phyloP scores from a whole-genome alignment of 257 asterid species.

The Rehmannia glutinosa region DNA sequence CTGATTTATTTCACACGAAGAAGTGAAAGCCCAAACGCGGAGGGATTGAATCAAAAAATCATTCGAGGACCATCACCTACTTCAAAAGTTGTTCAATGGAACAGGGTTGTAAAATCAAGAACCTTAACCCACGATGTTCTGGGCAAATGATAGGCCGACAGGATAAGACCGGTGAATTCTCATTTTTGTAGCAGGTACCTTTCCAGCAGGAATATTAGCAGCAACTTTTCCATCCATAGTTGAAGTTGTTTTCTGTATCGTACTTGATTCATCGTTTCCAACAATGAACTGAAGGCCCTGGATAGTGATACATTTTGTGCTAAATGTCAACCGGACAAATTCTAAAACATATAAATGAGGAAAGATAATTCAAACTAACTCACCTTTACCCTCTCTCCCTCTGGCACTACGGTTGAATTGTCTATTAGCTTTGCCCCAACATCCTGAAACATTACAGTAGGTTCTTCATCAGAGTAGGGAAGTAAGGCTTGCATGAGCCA shows the following conservation, averaged over 20 bases:
- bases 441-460: constrained; percentile 37
- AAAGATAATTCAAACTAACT: neutral
- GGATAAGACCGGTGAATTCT: constrained; percentile 67
- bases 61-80: neutral
- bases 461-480: neutral
- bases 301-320: neutral
- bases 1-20: constrained; percentile 10
- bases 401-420: constrained; percentile 34
- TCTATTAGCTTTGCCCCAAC: constrained; percentile 51
- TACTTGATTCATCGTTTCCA: constrained; percentile 39
- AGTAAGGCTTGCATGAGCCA: no score
- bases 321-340: constrained; percentile 8
- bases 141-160: constrained; percentile 54
- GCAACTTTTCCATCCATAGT: constrained; percentile 23
- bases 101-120: constrained; percentile 4
- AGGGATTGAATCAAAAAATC: constrained; percentile 16
- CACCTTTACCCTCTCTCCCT: constrained; percentile 42
- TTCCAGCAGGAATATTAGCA: constrained; percentile 23
- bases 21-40: neutral
- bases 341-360: neutral
- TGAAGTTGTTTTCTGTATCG: constrained; percentile 18
- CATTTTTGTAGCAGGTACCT: constrained; percentile 35
- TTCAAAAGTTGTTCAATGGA: neutral
- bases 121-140: constrained; percentile 31
- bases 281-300: constrained; percentile 74